Base-by-base conservation (phyloP, 2,329 filamentous ascomycete genomes). In the Colletotrichum sp. region DNA sequence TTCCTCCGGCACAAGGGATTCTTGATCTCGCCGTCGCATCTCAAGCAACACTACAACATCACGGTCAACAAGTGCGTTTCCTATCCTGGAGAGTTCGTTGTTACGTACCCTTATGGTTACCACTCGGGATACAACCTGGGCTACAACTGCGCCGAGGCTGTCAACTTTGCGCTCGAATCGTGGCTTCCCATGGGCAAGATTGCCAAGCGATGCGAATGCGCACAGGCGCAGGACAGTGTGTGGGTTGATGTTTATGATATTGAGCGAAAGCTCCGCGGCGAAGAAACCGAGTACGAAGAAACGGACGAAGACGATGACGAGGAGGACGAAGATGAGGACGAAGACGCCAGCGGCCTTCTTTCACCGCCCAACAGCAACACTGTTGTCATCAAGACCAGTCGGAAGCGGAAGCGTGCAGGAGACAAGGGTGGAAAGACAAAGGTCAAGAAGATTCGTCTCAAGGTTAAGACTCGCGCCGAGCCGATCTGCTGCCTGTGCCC, bases 171-270 rank as follows among this genome's bases (percentile, higher is more conserved):
- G 7, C 93, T 98, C 10, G 96, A 98, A 79, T 94, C 95, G 34
- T 99, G 97, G 97, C 87, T 99, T 61, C 94, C 97, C 66, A 98
- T 97, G 88, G 97, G 96, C 26, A 95, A 96, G 80, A 96, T 98
- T 79, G 97, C 97, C 18, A 98, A 98, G 85, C 97, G 97, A 83
- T 99, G 97, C 85, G 94, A 98, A 81, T 99, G 97, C 82, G 96
- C 97, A 80, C 92, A 97, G 75, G 96, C 98, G 78, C 93, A 97
- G 76, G 97, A 99, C 87, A 98, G 96, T 81, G 97, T 99, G 5
- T 99, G 97, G 96, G 96, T 99, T 69, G 96, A 99, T 82, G 96
- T 98, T 6, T 93, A 95, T 74, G 97, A 98, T 80, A 97, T 99
- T 73, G 96, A 99, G 85, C 95, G 97, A 76, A 98, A 97, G 83